Evolutionary conservation across 768 basidiomycete species (phyloP).

Genomic region (Pulveroboletus sp.): DNA sequence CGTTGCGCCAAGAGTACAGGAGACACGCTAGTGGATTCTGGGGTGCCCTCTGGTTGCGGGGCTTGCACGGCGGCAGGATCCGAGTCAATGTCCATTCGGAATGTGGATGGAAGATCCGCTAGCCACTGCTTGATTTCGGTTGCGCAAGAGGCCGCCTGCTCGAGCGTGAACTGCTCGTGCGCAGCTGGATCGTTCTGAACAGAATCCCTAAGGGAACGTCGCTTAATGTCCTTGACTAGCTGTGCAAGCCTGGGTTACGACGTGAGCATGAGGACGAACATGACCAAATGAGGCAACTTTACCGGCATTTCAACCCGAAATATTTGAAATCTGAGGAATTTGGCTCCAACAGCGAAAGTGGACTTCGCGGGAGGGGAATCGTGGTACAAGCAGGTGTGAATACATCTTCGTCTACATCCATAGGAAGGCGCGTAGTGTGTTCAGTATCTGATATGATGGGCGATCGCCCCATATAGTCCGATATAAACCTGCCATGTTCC

Average conservation of each 20-base stretch:
- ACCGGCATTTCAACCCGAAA: conserved; percentile 63
- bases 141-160: conserved; percentile 60
- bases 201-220: conserved; percentile 44
- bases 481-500: conserved; percentile 51
- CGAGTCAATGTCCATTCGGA: conserved; percentile 41
- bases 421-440: conserved; percentile 56
- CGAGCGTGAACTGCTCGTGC: conserved; percentile 46
- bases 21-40: conserved; percentile 23
- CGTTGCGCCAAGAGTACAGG: conserved; percentile 47
- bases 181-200: conserved; percentile 26
- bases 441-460: conserved; percentile 55
- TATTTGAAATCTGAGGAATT: conserved; percentile 41
- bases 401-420: conserved; percentile 53
- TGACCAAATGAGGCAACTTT: conserved; percentile 13
- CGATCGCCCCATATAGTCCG: conserved; percentile 65
- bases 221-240: conserved; percentile 60
- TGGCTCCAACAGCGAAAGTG: conserved; percentile 23
- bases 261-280: conserved; percentile 2
- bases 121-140: conserved; percentile 55
- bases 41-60: conserved; percentile 10
- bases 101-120: conserved; percentile 46
- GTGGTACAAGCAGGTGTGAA: conserved; percentile 47
- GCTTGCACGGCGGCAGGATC: conserved; percentile 23
- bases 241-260: conserved; percentile 48
- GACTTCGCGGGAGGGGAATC: conserved; percentile 38